Evolutionary conservation across 129 eudicot genomes (phyloP), one percentile per base, ranked within the genome.

Genomic region (Arctium minus): DNA sequence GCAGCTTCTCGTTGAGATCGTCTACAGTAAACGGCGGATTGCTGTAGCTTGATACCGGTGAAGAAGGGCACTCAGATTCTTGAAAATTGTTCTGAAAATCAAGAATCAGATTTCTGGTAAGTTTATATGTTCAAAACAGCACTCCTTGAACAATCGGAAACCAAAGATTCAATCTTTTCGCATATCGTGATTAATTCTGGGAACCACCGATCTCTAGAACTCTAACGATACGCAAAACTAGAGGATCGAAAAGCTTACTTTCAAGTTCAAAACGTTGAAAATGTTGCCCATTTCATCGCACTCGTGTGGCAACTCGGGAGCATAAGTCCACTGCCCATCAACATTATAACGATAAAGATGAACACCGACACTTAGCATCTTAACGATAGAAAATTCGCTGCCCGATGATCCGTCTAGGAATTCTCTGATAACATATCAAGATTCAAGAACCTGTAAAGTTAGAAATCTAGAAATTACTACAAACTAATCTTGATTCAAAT

Each of bases 281-380:
- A 85, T 4, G 76, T 79, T 79, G 35, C 87, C 87, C 80, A 64
- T 30, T 31, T 74, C 73, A 48, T 85, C 81, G 1, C 72, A 9
- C 67, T 67, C 77, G 15, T 8, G 72, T 40, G 87, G 87, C 72
- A 79, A 29, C 4, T 85, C 84, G 0, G 84, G 87, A 64, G 87
- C 83, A 46, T 31, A 79, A 76, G 36, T 85, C 81, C 77, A 37
- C 18, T 74, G 17, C 18, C 87, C 87, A 79, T 85, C 87, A 67
- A 85, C 84, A 36, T 73, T 65, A 67, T 79, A 85, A 5, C 7
- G 84, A 72, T 74, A 85, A 53, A 73, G 73, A 42, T 85, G 80
- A 85, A 85, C 77, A 9, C 87, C 84, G 4, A 74, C 31, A 6
- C 80, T 77, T n/a, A 85, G 84, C 72, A 79, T 70, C 65, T 85